Evolutionary conservation across 768 basidiomycete genomes (phyloP).

Genomic region (Leccinum broughii): DNA sequence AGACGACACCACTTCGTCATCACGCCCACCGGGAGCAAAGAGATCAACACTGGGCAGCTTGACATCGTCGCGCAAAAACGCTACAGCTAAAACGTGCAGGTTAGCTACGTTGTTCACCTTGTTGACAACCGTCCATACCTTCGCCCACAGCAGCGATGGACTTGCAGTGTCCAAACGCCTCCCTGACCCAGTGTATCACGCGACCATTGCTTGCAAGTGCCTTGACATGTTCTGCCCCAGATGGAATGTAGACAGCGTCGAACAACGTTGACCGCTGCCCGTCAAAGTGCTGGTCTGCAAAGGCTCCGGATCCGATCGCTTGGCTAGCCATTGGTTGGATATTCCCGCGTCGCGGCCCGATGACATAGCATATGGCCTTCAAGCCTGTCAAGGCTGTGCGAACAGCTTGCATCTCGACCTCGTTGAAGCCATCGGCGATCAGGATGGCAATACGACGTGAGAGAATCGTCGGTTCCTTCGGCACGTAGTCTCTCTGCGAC

Average conservation of each 20-base stretch:
- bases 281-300: constrained; percentile 73
- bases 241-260: constrained; percentile 79
- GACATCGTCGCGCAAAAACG: constrained; percentile 48
- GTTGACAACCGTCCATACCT: constrained; percentile 31
- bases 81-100: constrained; percentile 38
- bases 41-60: constrained; percentile 46
- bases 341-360: constrained; percentile 67
- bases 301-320: constrained; percentile 33
- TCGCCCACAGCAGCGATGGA: constrained; percentile 76
- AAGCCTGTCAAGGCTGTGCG: constrained; percentile 51
- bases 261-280: constrained; percentile 81
- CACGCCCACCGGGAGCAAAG: constrained; percentile 32
- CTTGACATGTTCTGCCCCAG: constrained; percentile 62
- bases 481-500: constrained; percentile 57
- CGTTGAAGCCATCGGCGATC: constrained; percentile 73
- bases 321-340: constrained; percentile 35
- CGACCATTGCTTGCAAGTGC: constrained; percentile 63
- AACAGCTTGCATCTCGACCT: constrained; percentile 56
- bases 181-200: constrained; percentile 77
- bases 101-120: constrained; percentile 1
- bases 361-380: constrained; percentile 60
- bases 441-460: constrained; percentile 77
- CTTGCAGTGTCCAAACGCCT: constrained; percentile 87
- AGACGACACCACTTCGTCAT: constrained; percentile 47
- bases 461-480: constrained; percentile 57